A percentile compares a stretch with the other conserved stretches of the same genome.
Conservation (phyloP, 2,329 filamentous ascomycete species). For the Pestalotiopsis sp. region DNA sequence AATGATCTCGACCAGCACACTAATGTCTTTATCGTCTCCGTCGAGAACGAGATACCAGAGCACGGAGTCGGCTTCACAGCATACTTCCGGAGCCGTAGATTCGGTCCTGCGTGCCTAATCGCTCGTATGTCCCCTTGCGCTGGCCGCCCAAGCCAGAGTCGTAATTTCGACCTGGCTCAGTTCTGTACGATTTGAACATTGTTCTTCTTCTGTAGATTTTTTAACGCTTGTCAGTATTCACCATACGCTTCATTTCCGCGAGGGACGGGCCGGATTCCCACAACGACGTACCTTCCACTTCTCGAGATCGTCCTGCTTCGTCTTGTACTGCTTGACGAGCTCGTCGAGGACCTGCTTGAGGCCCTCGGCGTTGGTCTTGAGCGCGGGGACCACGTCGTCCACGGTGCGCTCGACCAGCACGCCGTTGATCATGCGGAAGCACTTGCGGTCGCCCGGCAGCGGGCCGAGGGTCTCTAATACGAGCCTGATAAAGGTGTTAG, state of each 20-base stretch:
- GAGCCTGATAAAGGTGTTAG: constrained; percentile 58
- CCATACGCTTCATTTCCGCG: not conserved
- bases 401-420: constrained; percentile 94
- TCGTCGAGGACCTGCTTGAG: constrained; percentile 93
- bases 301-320: constrained; percentile 92
- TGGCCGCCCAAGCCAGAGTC: constrained; percentile 4
- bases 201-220: constrained; percentile 73
- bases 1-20: not conserved
- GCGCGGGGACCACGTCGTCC: constrained; percentile 84
- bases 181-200: constrained; percentile 86
- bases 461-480: constrained; percentile 90
- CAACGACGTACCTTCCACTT: constrained; percentile 82
- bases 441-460: constrained; percentile 84
- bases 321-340: constrained; percentile 93
- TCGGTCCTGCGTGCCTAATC: not conserved
- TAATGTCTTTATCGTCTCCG: not conserved
- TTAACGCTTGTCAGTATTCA: constrained; percentile 18
- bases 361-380: constrained; percentile 93
- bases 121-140: not conserved
- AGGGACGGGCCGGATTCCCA: constrained; percentile 4
- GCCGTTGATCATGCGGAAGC: constrained; percentile 98
- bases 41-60: not conserved
- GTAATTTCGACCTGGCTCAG: constrained; percentile 37
- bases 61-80: not conserved
- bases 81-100: not conserved